Evolutionary conservation across 768 basidiomycete species (phyloP).

Genomic region (Sporobolomyces phaffii): DNA sequence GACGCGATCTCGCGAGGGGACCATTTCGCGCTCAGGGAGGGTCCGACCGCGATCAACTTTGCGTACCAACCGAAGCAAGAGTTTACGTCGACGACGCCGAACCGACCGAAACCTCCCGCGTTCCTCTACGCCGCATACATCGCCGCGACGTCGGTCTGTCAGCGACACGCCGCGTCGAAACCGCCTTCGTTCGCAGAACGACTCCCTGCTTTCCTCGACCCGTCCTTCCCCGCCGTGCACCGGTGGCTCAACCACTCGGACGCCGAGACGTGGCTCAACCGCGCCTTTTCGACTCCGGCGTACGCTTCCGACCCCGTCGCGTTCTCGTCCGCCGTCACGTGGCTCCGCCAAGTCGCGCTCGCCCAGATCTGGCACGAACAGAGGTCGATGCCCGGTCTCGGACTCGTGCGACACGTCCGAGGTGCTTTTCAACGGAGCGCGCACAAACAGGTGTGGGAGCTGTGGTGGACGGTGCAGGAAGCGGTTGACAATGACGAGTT

Average conservation of each 20-base stretch:
- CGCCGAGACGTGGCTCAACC: not conserved
- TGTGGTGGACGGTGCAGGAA: slow-evolving; percentile 5
- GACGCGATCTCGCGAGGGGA: slow-evolving; percentile 11
- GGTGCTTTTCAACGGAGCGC: not conserved
- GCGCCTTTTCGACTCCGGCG: not conserved
- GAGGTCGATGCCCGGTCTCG: not conserved
- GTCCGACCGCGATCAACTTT: not conserved
- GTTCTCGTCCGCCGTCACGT: not conserved
- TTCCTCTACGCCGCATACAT: slow-evolving; percentile 17
- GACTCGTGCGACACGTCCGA: not conserved
- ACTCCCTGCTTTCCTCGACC: slow-evolving; percentile 4
- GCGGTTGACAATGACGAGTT: slow-evolving; percentile 11
- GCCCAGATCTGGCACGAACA: slow-evolving; percentile 19
- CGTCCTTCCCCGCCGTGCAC: not conserved
- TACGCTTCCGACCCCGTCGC: not conserved
- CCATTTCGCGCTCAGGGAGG: slow-evolving; percentile 2
- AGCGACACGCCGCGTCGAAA: not conserved
- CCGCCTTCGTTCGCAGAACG: not conserved
- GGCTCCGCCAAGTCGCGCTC: slow-evolving; percentile 29
- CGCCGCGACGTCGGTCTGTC: slow-evolving; percentile 5
- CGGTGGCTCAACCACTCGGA: slow-evolving; percentile 2
- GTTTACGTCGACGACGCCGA: not conserved
- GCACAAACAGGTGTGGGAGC: slow-evolving; percentile 5
- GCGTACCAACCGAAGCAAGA: not conserved
- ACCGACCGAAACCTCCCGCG: not conserved